Base-by-base conservation (phyloP, 495 filamentous ascomycete genomes). In the Neurospora sp. region DNA sequence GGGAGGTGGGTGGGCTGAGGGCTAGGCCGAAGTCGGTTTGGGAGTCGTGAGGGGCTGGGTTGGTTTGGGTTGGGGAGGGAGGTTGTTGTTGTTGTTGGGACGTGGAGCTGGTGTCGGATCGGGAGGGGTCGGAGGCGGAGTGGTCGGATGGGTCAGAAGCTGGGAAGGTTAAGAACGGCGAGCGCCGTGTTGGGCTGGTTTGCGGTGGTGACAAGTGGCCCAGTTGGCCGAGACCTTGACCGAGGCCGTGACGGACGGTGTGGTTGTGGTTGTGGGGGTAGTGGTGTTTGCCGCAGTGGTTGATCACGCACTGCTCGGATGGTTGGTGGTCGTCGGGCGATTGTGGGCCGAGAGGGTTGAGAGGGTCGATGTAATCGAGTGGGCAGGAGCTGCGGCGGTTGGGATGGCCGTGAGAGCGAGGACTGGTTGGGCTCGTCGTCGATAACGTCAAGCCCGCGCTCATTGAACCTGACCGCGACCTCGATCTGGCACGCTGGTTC, bases 381-480 rank as follows among this genome's bases (percentile, higher is more conserved):
- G 54, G 27, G 6, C 27, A 35, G 12, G 54, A 62, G 27, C 27
- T 35, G 23, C 54, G 54, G 0, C 54, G 5, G 2, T 62, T 62
- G 27, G 12, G 23, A 62, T 62, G 20, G 12, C 2, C 2, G 12
- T 62, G 54, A 31, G 54, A 62, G 23, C 2, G 46, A 54, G 20
- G 46, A 0, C 20, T 54, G 2, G 20, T 27, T 27, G 54, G 23
- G 0, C 12, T 62, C 0, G 23, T 62, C 0, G 54, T 35, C 0
- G 27, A 35, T 0, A 35, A 0, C 14, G 27, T 62, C 6, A 62
- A 35, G 0, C 27, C 27, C 11, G 27, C 54, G 0, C 27, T 7
- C 54, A 35, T 62, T 0, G 54, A 35, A 3, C 23, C 23, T 5
- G 54, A 62, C 7, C 27, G 23, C 5, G 54, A 31, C 14, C 54